A percentile compares a stretch with the other conserved stretches of the same genome.
Evolutionary conservation across 768 basidiomycete species (phyloP).

Genomic region (Mycena venus): DNA sequence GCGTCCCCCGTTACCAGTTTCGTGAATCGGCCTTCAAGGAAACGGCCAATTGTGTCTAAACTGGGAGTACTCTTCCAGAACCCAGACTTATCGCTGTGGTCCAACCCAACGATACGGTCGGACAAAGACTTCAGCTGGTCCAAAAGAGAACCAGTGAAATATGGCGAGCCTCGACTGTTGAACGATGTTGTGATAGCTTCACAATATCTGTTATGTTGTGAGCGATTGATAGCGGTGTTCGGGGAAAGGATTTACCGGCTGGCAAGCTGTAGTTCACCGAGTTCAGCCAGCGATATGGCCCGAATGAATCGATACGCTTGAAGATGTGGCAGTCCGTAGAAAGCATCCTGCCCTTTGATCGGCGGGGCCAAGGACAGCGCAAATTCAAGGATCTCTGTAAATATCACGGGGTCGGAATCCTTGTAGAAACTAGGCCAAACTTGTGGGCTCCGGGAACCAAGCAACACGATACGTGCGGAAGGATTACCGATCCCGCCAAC

Average conservation of each 20-base stretch:
- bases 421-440: constrained; percentile 64
- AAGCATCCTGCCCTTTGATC: constrained; percentile 88
- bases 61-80: constrained; percentile 96
- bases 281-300: constrained; percentile 82
- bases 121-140: constrained; percentile 84
- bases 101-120: constrained; percentile 82
- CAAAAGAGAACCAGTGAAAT: constrained; percentile 74
- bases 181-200: constrained; percentile 86
- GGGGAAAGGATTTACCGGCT: constrained; percentile 66
- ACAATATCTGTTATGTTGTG: constrained; percentile 77
- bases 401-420: constrained; percentile 82
- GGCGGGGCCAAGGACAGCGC: constrained; percentile 82
- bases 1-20: constrained; percentile 95
- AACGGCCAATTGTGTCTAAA: constrained; percentile 90
- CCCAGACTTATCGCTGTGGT: constrained; percentile 79
- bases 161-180: constrained; percentile 69
- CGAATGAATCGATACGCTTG: constrained; percentile 90
- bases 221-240: neutral
- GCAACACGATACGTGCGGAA: constrained; percentile 75
- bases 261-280: constrained; percentile 83
- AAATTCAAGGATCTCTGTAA: constrained; percentile 94
- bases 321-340: constrained; percentile 85
- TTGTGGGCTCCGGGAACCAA: constrained; percentile 78
- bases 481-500: constrained; percentile 80
- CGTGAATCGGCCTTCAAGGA: constrained; percentile 92